Percentiles rank a stretch among this genome's conserved stretches.
phyloP scores from a whole-genome alignment of 164 flowering plant genomes.

The Liriodendron chinense region DNA sequence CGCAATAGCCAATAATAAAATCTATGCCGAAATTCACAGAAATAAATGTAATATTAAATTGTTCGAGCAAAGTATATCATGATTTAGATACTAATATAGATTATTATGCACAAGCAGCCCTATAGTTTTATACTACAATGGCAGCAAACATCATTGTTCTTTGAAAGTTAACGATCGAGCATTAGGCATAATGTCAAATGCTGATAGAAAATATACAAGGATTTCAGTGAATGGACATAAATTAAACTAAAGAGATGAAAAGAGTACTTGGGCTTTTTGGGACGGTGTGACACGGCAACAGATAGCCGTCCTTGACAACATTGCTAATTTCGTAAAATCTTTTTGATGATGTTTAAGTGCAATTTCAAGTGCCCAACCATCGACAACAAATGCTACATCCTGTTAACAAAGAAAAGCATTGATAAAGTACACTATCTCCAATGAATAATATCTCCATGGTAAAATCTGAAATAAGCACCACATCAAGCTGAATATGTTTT shows the following conservation, averaged over 20 bases:
- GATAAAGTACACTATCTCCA: background rate
- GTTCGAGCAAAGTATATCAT: background rate
- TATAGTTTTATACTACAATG: background rate
- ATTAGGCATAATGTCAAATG: background rate
- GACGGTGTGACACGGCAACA: conserved; percentile 99
- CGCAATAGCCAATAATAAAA: too few relatives aligned
- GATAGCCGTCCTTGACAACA: conserved; percentile 90
- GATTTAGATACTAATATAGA: background rate
- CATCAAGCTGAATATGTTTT: background rate
- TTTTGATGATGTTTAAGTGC: conserved; percentile 69
- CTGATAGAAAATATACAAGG: background rate
- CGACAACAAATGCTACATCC: conserved; percentile 99
- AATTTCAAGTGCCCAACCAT: conserved; percentile 99
- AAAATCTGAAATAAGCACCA: background rate
- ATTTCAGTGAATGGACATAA: background rate
- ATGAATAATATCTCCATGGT: background rate
- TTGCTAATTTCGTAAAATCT: conserved; percentile 89
- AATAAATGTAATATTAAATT: too few relatives aligned
- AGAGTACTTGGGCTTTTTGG: conserved; percentile 90
- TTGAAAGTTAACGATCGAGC: background rate
- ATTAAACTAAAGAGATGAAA: background rate
- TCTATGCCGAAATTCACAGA: too few relatives aligned
- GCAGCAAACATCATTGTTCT: background rate
- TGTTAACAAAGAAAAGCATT: conserved; percentile 17
- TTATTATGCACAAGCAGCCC: background rate